Percentiles rank a stretch among this genome's conserved stretches.
Conservation (phyloP, 1,139 yeast species). For the Nadsonia commutata region DNA sequence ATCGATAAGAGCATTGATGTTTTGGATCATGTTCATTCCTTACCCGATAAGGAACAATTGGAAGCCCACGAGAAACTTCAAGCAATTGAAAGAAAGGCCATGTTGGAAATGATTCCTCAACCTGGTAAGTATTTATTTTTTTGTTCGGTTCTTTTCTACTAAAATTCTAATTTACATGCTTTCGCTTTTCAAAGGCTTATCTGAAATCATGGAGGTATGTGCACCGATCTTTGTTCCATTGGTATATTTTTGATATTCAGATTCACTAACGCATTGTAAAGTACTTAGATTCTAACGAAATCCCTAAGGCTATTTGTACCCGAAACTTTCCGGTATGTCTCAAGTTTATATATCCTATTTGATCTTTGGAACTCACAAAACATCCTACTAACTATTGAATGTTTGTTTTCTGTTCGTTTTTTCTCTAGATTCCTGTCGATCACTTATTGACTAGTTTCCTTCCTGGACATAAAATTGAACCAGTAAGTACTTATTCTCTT, state of each 20-base stretch:
- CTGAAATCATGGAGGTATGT: constrained; percentile 20
- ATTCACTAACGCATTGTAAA: no score
- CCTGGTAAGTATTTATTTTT: constrained; percentile 25
- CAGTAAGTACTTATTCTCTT: constrained; percentile 19
- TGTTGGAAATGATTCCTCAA: constrained; percentile 44
- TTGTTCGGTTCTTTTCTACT: no score
- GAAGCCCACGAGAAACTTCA: constrained; percentile 34
- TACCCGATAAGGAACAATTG: constrained; percentile 27
- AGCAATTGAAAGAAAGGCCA: constrained; percentile 39
- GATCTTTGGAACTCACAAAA: no score
- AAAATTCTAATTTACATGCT: no score
- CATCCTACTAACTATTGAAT: no score
- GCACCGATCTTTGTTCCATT: background rate
- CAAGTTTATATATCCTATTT: no score
- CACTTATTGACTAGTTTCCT: constrained; percentile 33
- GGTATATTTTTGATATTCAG: constrained; percentile 1
- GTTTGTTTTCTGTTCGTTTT: no score
- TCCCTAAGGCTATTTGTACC: constrained; percentile 44
- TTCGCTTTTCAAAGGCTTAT: no score
- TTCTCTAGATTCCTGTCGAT: constrained; percentile 29
- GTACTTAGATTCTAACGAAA: constrained; percentile 20
- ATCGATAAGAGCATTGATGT: constrained; percentile 36
- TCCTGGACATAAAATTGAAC: constrained; percentile 30
- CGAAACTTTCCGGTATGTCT: constrained; percentile 32
- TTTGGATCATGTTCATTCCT: constrained; percentile 31